Evolutionary conservation across 352 stramenopile genomes (phyloP).

Genomic region (Phytopythium chamaehyphon): DNA sequence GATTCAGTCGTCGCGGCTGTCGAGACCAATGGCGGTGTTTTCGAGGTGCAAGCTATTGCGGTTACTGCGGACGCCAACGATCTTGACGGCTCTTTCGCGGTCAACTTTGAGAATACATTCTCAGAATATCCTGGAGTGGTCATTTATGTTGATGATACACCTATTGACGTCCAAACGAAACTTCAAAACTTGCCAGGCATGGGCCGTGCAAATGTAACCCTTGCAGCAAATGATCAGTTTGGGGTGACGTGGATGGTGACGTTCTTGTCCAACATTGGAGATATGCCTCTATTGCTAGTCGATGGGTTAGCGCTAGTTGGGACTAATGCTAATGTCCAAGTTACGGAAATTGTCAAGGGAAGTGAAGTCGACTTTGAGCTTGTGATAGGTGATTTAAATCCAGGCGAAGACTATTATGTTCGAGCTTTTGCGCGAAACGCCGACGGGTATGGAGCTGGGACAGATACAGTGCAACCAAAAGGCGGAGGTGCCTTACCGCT

Average conservation of each 20-base stretch:
- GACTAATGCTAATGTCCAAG: conserved; percentile 29
- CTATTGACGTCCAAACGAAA: conserved; percentile 66
- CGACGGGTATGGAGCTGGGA: conserved; percentile 63
- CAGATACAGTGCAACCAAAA: conserved; percentile 47
- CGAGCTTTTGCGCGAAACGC: conserved; percentile 59
- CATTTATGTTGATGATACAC: conserved; percentile 71
- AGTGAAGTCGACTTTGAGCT: conserved; percentile 60
- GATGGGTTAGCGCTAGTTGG: conserved; percentile 34
- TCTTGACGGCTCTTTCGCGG: conserved; percentile 47
- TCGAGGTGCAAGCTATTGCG: conserved; percentile 65
- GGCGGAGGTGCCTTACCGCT: conserved; percentile 56
- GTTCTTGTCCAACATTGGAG: conserved; percentile 67
- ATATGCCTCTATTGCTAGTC: conserved; percentile 52
- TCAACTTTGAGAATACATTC: conserved; percentile 65
- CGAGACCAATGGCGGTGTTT: conserved; percentile 52
- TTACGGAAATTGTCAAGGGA: conserved; percentile 58
- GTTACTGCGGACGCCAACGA: conserved; percentile 29
- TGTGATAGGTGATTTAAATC: conserved; percentile 41
- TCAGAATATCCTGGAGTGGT: conserved; percentile 30
- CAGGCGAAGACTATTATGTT: conserved; percentile 51
- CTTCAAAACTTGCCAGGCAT: conserved; percentile 62
- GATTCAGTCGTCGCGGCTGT: conserved; percentile 40
- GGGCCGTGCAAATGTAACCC: conserved; percentile 59
- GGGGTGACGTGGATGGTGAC: conserved; percentile 64
- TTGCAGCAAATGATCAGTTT: conserved; percentile 29